A percentile compares a stretch with the other conserved stretches of the same genome.
Conservation (phyloP, 1,284 basidiomycete genomes). For the Cutaneotrichosporon sp. region DNA sequence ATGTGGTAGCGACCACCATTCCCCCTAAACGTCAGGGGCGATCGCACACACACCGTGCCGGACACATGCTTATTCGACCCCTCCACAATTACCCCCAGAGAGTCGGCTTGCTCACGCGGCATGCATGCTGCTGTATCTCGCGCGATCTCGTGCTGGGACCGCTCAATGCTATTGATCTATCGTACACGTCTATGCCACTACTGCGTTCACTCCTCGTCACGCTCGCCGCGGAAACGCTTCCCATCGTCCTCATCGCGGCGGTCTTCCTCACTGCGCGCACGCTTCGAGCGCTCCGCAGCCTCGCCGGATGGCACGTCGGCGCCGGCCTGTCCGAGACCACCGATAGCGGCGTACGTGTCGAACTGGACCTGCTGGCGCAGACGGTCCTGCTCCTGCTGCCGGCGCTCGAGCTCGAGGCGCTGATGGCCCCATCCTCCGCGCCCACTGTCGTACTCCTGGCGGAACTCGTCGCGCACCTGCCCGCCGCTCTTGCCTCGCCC, state of each 20-base stretch:
- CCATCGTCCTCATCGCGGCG: conserved; percentile 45
- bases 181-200: conserved; percentile 1
- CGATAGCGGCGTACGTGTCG: conserved; percentile 83
- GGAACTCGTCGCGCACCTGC: conserved; percentile 92
- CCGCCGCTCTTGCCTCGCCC: conserved; percentile 96
- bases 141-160: too few species aligned
- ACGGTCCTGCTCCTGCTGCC: conserved; percentile 68
- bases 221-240: conserved; percentile 46
- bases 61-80: background rate
- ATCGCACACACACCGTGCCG: too few species aligned
- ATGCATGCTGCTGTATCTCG: too few species aligned
- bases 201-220: conserved; percentile 37
- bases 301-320: conserved; percentile 64
- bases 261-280: conserved; percentile 42
- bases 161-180: background rate
- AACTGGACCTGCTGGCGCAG: conserved; percentile 73
- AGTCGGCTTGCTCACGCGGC: too few species aligned
- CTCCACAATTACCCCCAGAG: too few species aligned
- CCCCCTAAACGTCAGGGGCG: conserved; percentile 1
- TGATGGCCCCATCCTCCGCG: conserved; percentile 89
- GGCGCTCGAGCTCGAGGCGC: conserved; percentile 59
- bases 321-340: conserved; percentile 75
- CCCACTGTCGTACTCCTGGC: conserved; percentile 95
- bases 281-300: conserved; percentile 33
- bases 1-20: background rate